Evolutionary conservation across 768 basidiomycete genomes (phyloP).

Genomic region (Lenzites betulinus): DNA sequence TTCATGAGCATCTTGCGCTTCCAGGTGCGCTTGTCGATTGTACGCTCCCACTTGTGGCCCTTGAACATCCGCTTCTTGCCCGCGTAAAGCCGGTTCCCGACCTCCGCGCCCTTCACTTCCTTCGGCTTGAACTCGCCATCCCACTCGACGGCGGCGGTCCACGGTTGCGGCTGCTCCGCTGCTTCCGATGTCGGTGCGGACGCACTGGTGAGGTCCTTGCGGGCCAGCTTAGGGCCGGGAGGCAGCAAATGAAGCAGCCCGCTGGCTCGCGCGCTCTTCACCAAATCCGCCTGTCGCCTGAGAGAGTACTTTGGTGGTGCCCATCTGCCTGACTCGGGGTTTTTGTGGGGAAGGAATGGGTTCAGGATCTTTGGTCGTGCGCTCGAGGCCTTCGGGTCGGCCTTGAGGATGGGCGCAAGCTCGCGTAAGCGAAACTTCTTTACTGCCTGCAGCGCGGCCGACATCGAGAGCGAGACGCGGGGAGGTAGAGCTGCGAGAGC

Average conservation of each 20-base stretch:
- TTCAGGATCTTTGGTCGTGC: conserved; percentile 41
- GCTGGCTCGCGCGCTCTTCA: conserved; percentile 65
- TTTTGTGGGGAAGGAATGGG: conserved; percentile 69
- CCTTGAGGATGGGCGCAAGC: conserved; percentile 38
- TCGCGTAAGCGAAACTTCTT: conserved; percentile 50
- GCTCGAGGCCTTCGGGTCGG: conserved; percentile 11
- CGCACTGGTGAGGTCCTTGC: conserved; percentile 28
- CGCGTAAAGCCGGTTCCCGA: conserved; percentile 67
- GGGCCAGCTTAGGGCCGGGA: conserved; percentile 59
- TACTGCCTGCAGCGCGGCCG: conserved; percentile 37
- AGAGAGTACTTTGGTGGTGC: conserved; percentile 69
- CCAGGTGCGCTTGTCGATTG: conserved; percentile 46
- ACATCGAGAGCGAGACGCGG: conserved; percentile 8
- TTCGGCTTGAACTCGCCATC: conserved; percentile 34
- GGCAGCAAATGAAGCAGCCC: conserved; percentile 64
- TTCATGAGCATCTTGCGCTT: conserved; percentile 60
- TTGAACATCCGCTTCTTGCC: conserved; percentile 88
- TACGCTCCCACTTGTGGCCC: conserved; percentile 86
- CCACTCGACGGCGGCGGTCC: conserved; percentile 26
- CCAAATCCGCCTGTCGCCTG: conserved; percentile 74
- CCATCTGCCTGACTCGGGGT: conserved; percentile 65
- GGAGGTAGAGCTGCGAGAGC: background rate
- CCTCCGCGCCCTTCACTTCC: conserved; percentile 48
- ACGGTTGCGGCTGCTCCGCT: conserved; percentile 4
- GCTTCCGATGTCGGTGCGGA: conserved; percentile 22